Conservation (phyloP, 352 stramenopile genomes). For the Globisporangium canariense region DNA sequence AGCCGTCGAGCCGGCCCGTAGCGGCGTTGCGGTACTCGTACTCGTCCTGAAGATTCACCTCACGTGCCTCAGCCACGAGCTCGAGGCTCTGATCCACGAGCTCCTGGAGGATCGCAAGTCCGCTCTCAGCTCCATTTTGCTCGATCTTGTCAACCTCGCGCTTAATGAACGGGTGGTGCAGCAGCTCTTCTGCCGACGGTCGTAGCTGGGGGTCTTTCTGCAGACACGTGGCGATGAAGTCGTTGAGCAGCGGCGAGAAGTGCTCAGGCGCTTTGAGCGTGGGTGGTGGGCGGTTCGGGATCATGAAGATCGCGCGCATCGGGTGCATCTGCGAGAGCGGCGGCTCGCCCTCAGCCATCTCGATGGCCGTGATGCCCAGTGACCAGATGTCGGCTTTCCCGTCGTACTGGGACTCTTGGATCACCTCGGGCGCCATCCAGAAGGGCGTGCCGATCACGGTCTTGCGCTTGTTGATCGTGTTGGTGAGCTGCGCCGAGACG, state of each 20-base stretch:
- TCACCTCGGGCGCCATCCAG: constrained; percentile 92
- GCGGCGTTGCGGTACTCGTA: constrained; percentile 44
- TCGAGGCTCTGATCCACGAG: constrained; percentile 71
- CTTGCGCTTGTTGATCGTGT: constrained; percentile 89
- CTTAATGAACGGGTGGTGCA: constrained; percentile 59
- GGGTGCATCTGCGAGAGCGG: constrained; percentile 86
- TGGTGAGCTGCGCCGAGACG: constrained; percentile 86
- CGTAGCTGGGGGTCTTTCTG: constrained; percentile 61
- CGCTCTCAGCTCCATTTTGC: constrained; percentile 16
- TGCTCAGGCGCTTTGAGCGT: constrained; percentile 36
- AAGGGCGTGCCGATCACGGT: constrained; percentile 90
- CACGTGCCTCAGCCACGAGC: constrained; percentile 50
- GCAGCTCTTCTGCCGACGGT: constrained; percentile 42
- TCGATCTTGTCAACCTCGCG: constrained; percentile 51
- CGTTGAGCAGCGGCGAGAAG: constrained; percentile 49
- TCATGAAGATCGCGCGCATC: constrained; percentile 83
- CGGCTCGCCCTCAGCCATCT: constrained; percentile 84
- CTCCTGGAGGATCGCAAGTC: constrained; percentile 61
- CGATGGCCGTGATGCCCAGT: constrained; percentile 87
- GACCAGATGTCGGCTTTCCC: constrained; percentile 83
- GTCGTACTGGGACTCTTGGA: constrained; percentile 85
- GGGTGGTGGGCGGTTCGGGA: constrained; percentile 59
- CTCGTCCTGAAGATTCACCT: constrained; percentile 48
- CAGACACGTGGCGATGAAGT: constrained; percentile 64
- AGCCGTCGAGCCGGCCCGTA: constrained; percentile 54